Conservation (phyloP, 1,139 yeast species). For the Kurtzmaniella natalensis region DNA sequence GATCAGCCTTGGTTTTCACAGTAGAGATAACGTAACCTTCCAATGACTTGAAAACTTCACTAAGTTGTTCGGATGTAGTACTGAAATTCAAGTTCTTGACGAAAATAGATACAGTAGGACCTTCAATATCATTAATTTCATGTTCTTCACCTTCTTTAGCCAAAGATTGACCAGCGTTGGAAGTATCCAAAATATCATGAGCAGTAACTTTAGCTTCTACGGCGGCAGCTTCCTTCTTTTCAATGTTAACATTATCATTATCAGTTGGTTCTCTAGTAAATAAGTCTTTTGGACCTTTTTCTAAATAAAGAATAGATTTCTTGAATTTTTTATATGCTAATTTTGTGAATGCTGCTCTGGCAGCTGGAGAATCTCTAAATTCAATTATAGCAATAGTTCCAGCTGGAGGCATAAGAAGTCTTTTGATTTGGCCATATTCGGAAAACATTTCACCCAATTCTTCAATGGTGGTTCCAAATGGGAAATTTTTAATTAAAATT, state of each 20-base stretch:
- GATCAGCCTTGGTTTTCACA: conserved; percentile 85
- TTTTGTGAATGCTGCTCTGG: conserved; percentile 85
- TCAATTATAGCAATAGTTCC: conserved; percentile 97
- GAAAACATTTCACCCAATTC: conserved; percentile 81
- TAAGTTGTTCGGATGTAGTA: conserved; percentile 59
- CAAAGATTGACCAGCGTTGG: conserved; percentile 14
- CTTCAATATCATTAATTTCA: conserved; percentile 35
- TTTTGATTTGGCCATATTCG: conserved; percentile 72
- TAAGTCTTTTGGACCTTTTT: conserved; percentile 87
- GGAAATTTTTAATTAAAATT: conserved; percentile 83
- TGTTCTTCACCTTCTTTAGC: conserved; percentile 28
- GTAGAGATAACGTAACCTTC: conserved; percentile 81
- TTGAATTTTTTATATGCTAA: conserved; percentile 85
- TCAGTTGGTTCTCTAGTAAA: conserved; percentile 56
- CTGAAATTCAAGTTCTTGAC: conserved; percentile 88
- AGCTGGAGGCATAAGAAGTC: conserved; percentile 91
- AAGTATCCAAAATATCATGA: conserved; percentile 21
- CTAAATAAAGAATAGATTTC: conserved; percentile 80
- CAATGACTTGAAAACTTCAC: conserved; percentile 60
- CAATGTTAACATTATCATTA: conserved; percentile 23
- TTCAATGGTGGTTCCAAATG: conserved; percentile 75
- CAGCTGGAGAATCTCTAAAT: conserved; percentile 77
- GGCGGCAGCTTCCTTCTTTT: conserved; percentile 21
- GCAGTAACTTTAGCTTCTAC: conserved; percentile 30
- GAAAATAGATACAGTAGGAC: conserved; percentile 81